Base-by-base conservation (phyloP, 2,329 filamentous ascomycete genomes). In the Calonectria pseudoturangicola region DNA sequence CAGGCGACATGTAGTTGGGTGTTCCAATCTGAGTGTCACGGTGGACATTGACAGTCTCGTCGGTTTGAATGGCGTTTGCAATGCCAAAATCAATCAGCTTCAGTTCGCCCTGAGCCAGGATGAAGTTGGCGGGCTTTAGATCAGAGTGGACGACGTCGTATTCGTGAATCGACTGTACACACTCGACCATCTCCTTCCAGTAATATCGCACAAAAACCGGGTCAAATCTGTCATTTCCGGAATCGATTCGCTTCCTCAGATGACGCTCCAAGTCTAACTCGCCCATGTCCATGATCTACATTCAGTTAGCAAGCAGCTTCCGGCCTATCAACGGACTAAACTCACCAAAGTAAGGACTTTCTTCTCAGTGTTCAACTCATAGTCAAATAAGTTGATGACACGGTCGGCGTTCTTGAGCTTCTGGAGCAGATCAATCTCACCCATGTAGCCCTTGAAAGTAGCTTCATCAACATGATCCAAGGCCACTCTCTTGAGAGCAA, bases 131-230 rank as follows among this genome's bases (percentile, higher is more conserved):
- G 0, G 97, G 97, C 84, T 99, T 99, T 45, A 99, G 88, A 82
- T 99, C 97, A 0, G 95, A 98, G 85, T 99, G 97, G 3, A 99
- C 97, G 75, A 99, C 96, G 81, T 98, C 95, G 82, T 93, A 89
- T 15, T 93, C 91, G 82, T 99, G 97, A 1, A 99, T 95, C 0
- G 96, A 92, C 77, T 94, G 91, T 7, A 99, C 92, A 82, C 97
- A 98, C 83, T 98, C 95, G 21, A 99, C 92, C 97, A 99, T 99
- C 85, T 99, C 97, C 84, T 98, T 97, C 97, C 97, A 99, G 87
- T 98, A 98, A 85, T 94, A 97, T n/a, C 97, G 93, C 15, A 97
- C 95, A 83, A 98, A 98, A 66, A 93, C 94, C 2, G 95, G 90
- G 81, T 99, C 97, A 73, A 99, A 93, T 72, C 89, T 91, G 47